phyloP scores from a whole-genome alignment of 2,329 filamentous ascomycete species.

The Phialophora tarda region DNA sequence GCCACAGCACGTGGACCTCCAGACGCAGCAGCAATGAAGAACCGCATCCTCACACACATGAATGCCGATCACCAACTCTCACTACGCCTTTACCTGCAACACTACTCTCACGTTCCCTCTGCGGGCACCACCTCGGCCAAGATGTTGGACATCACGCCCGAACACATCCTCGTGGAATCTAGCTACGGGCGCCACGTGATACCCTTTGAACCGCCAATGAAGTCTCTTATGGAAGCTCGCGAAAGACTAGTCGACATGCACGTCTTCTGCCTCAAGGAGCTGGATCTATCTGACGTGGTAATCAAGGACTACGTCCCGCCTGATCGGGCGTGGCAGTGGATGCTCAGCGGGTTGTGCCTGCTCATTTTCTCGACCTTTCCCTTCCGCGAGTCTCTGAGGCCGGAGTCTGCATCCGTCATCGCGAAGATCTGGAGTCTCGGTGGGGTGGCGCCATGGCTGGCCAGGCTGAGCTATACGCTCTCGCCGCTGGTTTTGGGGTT shows the following conservation, averaged over 20 bases:
- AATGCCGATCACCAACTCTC: constrained; percentile 80
- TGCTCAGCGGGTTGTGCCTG: constrained; percentile 36
- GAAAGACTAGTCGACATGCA: constrained; percentile 76
- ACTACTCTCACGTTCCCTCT: constrained; percentile 67
- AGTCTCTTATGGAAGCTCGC: constrained; percentile 70
- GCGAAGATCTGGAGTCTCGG: constrained; percentile 58
- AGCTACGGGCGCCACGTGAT: constrained; percentile 58
- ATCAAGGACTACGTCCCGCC: constrained; percentile 61
- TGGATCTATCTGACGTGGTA: constrained; percentile 65
- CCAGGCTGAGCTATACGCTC: constrained; percentile 62
- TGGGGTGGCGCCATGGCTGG: constrained; percentile 62
- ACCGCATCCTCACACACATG: constrained; percentile 80
- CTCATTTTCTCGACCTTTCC: constrained; percentile 61
- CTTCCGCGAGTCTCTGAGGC: constrained; percentile 60
- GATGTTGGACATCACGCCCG: constrained; percentile 69
- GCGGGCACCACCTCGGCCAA: constrained; percentile 52
- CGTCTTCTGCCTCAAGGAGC: constrained; percentile 60
- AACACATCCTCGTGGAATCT: constrained; percentile 66
- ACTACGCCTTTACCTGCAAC: constrained; percentile 76
- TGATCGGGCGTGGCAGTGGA: constrained; percentile 28
- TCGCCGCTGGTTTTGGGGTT: constrained; percentile 64
- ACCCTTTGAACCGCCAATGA: constrained; percentile 72
- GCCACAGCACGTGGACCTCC: constrained; percentile 21
- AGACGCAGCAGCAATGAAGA: constrained; percentile 29
- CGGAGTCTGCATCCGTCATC: constrained; percentile 51